These are phyloP conservation scores for Lasiosphaeriaceae sp. DNA, from an alignment of 495 filamentous ascomycete genomes.

Conservation along the genomic window DNA sequence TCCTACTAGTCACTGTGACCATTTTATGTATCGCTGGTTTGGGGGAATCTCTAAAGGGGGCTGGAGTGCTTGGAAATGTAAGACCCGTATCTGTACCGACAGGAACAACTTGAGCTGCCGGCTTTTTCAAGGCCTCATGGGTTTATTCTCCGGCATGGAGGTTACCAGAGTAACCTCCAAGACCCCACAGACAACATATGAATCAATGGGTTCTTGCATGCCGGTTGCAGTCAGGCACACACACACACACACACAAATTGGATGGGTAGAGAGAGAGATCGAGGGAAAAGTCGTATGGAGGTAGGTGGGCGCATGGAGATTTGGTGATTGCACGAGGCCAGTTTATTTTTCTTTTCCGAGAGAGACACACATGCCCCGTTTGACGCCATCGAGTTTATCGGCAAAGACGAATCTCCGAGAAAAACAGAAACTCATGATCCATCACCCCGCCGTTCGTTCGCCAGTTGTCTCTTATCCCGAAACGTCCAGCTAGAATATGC, in stretches of 20 bases:
- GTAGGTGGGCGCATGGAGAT: not conserved
- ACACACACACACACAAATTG: not conserved
- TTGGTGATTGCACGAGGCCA: constrained; percentile 25
- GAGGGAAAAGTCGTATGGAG: too few species aligned
- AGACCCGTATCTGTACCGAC: constrained; percentile 95
- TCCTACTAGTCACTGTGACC: too few species aligned
- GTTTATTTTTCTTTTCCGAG: constrained; percentile 28
- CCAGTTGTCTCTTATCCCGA: constrained; percentile 21
- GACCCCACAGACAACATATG: constrained; percentile 47
- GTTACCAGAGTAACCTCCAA: constrained; percentile 53
- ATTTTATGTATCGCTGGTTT: too few species aligned
- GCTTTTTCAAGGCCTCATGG: constrained; percentile 75
- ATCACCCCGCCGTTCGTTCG: constrained; percentile 19
- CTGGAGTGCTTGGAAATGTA: constrained; percentile 49
- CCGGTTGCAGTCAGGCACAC: constrained; percentile 28
- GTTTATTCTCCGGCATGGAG: constrained; percentile 51
- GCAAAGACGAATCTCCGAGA: constrained; percentile 21
- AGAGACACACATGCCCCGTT: constrained; percentile 33
- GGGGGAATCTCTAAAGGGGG: not conserved
- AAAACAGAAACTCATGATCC: constrained; percentile 16
- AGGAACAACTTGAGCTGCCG: constrained; percentile 67
- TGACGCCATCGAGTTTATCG: constrained; percentile 30
- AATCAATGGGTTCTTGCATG: constrained; percentile 47
- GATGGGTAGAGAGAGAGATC: constrained; percentile 1
- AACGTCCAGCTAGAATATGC: constrained; percentile 22